Base-by-base conservation (phyloP, 106 monocot genomes). In the Dioscorea dumetorum region DNA sequence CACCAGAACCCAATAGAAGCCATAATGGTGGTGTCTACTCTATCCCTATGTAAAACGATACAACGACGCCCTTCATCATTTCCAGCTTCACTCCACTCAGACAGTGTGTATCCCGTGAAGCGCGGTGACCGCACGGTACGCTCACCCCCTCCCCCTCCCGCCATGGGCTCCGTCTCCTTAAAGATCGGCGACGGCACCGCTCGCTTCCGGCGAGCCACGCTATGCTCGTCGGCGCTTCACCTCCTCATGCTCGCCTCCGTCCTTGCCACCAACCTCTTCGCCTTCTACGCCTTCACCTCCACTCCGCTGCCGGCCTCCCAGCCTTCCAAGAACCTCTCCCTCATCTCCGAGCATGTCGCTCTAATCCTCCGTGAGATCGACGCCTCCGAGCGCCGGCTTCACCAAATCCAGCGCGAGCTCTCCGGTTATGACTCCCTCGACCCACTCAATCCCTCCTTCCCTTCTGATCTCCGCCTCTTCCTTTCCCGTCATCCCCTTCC, bases 261-360 rank as follows among this genome's bases (percentile, higher is more conserved):
- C 69, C 74, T 95, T 71, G 72, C 76, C 65, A 95, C 95, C 72
- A 95, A 95, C 78, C 85, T 91, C 82, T 91, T 95, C 88, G 95
- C 95, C 24, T 77, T 95, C 77, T 95, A 91, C 85, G 87, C 81
- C 72, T 91, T 95, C 78, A 85, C 87, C 63, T 90, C 33, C 66
- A 24, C 82, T 15, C 54, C 74, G 12, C 53, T 20, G 2, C 33
- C 32, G 57, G 41, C 19, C 59, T 22, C 33, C 58, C 17, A 18
- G 23, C n/a, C 12, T 24, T 33, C 18, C 24, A 61, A 61, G 62
- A 67, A 76, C 64, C 54, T 80, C 48, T 77, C 95, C 12, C 52
- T 80, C 49, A 77, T 95, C 70, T 84, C 91, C 22, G 79, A 82
- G 4, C 95, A 91, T 70, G 86, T 95, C 12, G 48, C 85, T 17